Base-by-base conservation (phyloP, 164 flowering plant species). In the Tetrastigma voinierianum region DNA sequence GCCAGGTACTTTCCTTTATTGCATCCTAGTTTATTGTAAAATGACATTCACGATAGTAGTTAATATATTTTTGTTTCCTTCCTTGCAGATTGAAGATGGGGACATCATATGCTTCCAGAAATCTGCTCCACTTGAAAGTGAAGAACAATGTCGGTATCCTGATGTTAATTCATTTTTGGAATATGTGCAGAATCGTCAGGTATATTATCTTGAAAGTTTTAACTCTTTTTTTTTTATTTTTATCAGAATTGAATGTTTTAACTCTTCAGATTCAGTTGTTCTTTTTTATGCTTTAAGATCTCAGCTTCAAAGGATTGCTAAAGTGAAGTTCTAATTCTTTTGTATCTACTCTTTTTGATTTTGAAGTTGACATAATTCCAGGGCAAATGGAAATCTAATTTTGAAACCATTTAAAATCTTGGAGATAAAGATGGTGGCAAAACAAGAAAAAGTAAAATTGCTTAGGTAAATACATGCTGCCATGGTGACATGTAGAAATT, bases 111-210 rank as follows among this genome's bases (percentile, higher is more conserved):
- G 99, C 80, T 90, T 82, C 69, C 99, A 92, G 77, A 95, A 84
- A 78, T 72, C 83, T 60, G 73, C 76, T 59, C 68, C 77, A 15
- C 61, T 49, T 61, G 87, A 80, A 64, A 70, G 64, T 77, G 78
- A 68, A 44, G 82, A 79, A 62, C 80, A 78, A 68, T 82, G 18
- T 43, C 89, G 87, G 45, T 87, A 85, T 71, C 97, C 96, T 47
- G 93, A 87, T 74, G 89, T 95, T 58, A 94, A 92, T 46, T 84
- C 90, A 51, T 95, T 84, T 79, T 75, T 95, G 82, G 97, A 89
- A 66, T 93, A 95, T 78, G 96, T 90, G 59, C 98, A 92, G 66
- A 90, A 90, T 78, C 97, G 97, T 21, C 98, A 95, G 96, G 99
- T 95, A 83, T 49, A 21, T 14, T 56, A 15, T 56, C 2, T 11